Evolutionary conservation across 2,329 filamentous ascomycete species (phyloP), one percentile per base, ranked within the genome.

Genomic region (Xylariales sp.): DNA sequence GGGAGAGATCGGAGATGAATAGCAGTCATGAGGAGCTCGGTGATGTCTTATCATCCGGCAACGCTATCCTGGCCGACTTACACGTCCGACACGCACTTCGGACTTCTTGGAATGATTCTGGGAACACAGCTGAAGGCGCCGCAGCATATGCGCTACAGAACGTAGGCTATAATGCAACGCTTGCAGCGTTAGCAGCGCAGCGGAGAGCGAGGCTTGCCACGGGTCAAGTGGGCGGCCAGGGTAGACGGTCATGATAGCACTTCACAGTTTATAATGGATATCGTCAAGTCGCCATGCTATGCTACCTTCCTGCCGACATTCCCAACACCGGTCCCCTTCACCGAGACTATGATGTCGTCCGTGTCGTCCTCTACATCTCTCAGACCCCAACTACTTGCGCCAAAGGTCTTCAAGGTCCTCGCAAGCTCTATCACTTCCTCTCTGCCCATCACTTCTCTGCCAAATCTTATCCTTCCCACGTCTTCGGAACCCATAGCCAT

Each of bases 401-500:
- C 91, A 64, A 97, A 95, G n/a, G 77, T 82, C 59, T 81, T 84
- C 52, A 96, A 65, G 60, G 98, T 93, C 54, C 93, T 76, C 9
- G 87, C 90, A 40, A 96, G 67, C 37, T 81, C 80, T 43, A 98
- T 76, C 40, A 88, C 71, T 45, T 88, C 84, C 59, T 95, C 88
- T 3, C 82, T 85, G 0, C 82, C 90, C 33, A 97, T 65, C 1
- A 96, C 80, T 34, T 91, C 86, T 53, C 80, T 82, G 22, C 90
- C 88, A 44, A 98, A 60, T 48, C 87, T 79, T 51, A 98, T 63
- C 45, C 93, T 78, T 4, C 93, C 93, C 11, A 98, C 89, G 62
- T 98, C 93, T 60, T 97, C 93, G 1, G 86, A 88, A 0, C 93
- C 93, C 93, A 98, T 97, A 24, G 90, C 88, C 93, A 98, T 98